These are phyloP conservation scores for Micromonas commoda DNA, from an alignment of 139 green algal species.

Conservation along the genomic window DNA sequence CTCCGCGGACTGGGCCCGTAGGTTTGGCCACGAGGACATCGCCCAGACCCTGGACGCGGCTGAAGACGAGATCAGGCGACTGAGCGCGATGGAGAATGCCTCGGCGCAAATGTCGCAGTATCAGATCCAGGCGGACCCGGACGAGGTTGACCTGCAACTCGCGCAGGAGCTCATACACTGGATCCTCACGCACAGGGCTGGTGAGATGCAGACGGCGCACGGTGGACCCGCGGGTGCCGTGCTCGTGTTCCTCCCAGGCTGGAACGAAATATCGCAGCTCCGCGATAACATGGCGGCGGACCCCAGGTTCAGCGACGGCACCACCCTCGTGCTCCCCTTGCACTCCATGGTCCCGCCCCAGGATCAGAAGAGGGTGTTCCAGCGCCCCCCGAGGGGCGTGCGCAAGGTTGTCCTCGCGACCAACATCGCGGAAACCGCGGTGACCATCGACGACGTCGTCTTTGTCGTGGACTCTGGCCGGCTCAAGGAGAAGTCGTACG, in stretches of 20 bases:
- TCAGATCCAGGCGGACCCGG: constrained; percentile 34
- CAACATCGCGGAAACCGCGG: constrained; percentile 74
- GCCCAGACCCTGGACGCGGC: background rate
- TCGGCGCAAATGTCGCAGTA: constrained; percentile 30
- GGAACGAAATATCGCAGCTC: constrained; percentile 73
- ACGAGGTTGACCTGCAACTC: constrained; percentile 39
- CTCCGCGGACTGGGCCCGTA: constrained; percentile 50
- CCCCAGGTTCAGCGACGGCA: constrained; percentile 33
- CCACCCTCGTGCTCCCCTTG: constrained; percentile 53
- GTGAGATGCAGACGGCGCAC: background rate
- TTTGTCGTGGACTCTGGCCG: constrained; percentile 68
- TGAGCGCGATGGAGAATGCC: background rate
- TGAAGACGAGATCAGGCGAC: background rate
- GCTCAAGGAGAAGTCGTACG: constrained; percentile 77
- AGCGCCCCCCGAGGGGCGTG: constrained; percentile 47
- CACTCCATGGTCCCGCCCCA: constrained; percentile 64
- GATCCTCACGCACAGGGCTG: constrained; percentile 25
- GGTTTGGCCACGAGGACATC: constrained; percentile 46
- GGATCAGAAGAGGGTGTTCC: constrained; percentile 52
- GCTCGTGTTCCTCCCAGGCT: constrained; percentile 76
- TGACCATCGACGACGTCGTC: constrained; percentile 82
- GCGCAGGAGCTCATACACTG: constrained; percentile 32
- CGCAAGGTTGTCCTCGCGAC: constrained; percentile 78
- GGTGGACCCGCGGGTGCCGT: constrained; percentile 48
- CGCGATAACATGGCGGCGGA: constrained; percentile 51